A percentile compares a stretch with the other conserved stretches of the same genome.
Evolutionary conservation across 2,329 filamentous ascomycete species (phyloP).

Genomic region (Fusarium mexicanum): DNA sequence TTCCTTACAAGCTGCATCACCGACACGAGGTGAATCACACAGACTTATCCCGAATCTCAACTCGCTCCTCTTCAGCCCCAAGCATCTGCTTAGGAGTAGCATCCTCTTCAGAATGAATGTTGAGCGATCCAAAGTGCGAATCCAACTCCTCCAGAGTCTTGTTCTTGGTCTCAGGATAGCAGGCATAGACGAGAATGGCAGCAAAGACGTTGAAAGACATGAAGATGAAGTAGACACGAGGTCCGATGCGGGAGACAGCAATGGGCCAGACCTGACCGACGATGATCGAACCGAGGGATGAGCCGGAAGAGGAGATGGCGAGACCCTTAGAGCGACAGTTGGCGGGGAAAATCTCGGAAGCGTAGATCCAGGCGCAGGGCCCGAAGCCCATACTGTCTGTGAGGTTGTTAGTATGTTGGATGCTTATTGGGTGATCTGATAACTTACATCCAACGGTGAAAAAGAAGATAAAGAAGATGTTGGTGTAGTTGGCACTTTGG

Average conservation of each 20-base stretch:
- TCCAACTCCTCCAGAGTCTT: slow-evolving; percentile 16
- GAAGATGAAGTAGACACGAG: slow-evolving; percentile 13
- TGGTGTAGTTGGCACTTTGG: slow-evolving; percentile 10
- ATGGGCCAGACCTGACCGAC: slow-evolving; percentile 18
- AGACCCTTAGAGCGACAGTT: slow-evolving; percentile 20
- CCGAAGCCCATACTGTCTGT: slow-evolving; percentile 22
- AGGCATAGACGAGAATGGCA: slow-evolving; percentile 8
- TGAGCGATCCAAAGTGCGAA: slow-evolving; percentile 16
- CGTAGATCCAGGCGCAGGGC: slow-evolving; percentile 16
- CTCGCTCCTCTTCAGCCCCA: background rate
- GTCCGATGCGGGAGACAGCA: background rate
- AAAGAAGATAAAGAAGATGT: slow-evolving; percentile 23
- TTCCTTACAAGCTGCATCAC: background rate
- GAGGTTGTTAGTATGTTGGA: fast-evolving
- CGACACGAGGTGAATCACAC: background rate
- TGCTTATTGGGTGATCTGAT: fast-evolving
- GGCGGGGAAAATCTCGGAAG: slow-evolving; percentile 20
- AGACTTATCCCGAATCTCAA: background rate
- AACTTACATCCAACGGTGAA: slow-evolving; percentile 15
- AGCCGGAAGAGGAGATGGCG: slow-evolving; percentile 9
- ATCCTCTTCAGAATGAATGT: slow-evolving; percentile 15
- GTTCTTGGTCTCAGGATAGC: slow-evolving; percentile 14
- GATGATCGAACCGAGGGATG: slow-evolving; percentile 11
- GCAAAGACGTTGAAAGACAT: slow-evolving; percentile 17
- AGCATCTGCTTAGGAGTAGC: slow-evolving; percentile 23